These are phyloP conservation scores for Galeopsis tetrahit DNA, from an alignment of 257 asterid genomes.

Conservation along the genomic window DNA sequence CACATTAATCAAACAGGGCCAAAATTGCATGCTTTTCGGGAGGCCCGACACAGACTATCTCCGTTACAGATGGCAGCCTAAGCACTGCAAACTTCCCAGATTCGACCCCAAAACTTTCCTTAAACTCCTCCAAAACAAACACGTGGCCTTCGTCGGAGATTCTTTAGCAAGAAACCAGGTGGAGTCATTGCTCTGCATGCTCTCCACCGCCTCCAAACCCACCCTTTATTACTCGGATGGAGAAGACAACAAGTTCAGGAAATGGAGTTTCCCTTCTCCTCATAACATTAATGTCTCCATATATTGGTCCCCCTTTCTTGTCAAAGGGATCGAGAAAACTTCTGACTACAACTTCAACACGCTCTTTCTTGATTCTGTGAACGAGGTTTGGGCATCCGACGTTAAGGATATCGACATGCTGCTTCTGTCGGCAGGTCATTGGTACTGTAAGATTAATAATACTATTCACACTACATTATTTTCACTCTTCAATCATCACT, in stretches of 20 bases:
- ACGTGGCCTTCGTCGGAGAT: slow-evolving; percentile 86
- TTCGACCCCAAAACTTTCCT: slow-evolving; percentile 68
- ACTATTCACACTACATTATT: too few relatives aligned
- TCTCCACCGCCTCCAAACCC: slow-evolving; percentile 54
- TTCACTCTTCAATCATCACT: too few relatives aligned
- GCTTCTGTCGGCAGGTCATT: slow-evolving; percentile 70
- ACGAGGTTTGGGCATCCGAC: slow-evolving; percentile 71
- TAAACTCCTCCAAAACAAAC: slow-evolving; percentile 49
- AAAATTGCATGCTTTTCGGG: slow-evolving; percentile 69
- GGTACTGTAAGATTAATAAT: slow-evolving; percentile 36
- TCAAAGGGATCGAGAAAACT: slow-evolving; percentile 63
- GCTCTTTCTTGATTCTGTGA: slow-evolving; percentile 52
- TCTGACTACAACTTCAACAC: slow-evolving; percentile 41
- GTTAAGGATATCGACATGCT: slow-evolving; percentile 50
- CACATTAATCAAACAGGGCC: slow-evolving; percentile 62
- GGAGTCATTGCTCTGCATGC: slow-evolving; percentile 74
- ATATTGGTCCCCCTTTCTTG: slow-evolving; percentile 91
- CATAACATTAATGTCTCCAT: slow-evolving; percentile 55
- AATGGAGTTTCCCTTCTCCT: slow-evolving; percentile 57
- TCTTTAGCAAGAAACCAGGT: slow-evolving; percentile 84
- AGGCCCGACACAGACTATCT: slow-evolving; percentile 70
- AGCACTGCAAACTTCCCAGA: slow-evolving; percentile 59
- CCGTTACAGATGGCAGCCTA: slow-evolving; percentile 77
- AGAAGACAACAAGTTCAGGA: slow-evolving; percentile 66
- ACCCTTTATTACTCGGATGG: slow-evolving; percentile 50